Percentiles rank a stretch among this genome's conserved stretches.
phyloP scores from a whole-genome alignment of 192 early-diverging fungal species.

The Coemansia sp. region DNA sequence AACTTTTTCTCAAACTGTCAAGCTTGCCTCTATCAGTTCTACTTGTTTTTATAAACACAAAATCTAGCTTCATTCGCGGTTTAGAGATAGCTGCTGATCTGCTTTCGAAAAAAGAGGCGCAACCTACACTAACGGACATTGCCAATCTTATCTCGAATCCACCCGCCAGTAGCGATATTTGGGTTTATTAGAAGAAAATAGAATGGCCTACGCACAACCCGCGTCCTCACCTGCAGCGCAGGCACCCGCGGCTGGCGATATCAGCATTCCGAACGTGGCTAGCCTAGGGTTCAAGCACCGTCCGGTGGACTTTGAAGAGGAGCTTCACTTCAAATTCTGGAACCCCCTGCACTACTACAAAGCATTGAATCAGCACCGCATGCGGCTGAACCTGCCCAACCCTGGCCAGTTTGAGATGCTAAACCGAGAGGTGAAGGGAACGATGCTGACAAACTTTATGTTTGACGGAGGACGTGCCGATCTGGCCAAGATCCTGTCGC shows the following conservation, averaged over 20 bases:
- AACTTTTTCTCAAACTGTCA: conserved; percentile 1
- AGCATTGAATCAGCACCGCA: conserved; percentile 53
- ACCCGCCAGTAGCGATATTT: background rate
- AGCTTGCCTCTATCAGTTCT: background rate
- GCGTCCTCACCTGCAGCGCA: conserved; percentile 14
- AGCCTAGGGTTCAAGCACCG: conserved; percentile 36
- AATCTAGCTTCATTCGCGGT: background rate
- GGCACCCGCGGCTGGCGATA: background rate
- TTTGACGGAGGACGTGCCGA: conserved; percentile 97
- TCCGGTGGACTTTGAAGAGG: conserved; percentile 33
- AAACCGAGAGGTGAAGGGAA: conserved; percentile 57
- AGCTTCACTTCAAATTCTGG: conserved; percentile 59
- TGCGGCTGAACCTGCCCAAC: conserved; percentile 49
- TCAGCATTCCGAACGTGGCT: conserved; percentile 20
- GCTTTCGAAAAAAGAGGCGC: background rate
- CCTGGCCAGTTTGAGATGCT: conserved; percentile 52
- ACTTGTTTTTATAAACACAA: background rate
- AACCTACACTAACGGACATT: background rate
- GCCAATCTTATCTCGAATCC: background rate
- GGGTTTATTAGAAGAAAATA: conserved; percentile 5
- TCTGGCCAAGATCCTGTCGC: conserved; percentile 88
- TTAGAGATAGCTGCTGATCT: background rate
- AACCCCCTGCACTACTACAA: conserved; percentile 53
- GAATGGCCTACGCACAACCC: conserved; percentile 36
- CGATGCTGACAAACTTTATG: conserved; percentile 83